Percentiles rank a stretch among this genome's conserved stretches.
Conservation (phyloP, 345 rosid genomes). For the Theobroma cacao region DNA sequence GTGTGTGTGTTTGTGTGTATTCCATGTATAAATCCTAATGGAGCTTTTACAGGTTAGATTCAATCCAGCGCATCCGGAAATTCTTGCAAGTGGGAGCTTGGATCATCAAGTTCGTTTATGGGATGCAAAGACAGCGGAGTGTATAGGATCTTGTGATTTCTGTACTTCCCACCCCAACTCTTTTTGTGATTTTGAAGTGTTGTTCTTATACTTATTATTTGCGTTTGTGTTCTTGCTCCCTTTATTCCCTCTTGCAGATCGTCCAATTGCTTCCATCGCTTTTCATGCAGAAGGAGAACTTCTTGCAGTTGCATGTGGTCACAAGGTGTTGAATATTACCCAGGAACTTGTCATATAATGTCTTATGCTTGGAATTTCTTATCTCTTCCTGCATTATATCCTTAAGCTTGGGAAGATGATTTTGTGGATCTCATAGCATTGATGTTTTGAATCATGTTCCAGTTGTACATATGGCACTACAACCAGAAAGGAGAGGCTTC, state of each 20-base stretch:
- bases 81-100: conserved; percentile 90
- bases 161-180: conserved; percentile 40
- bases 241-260: conserved; percentile 32
- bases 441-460: conserved; percentile 18
- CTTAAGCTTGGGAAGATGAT: conserved; percentile 6
- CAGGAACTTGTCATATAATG: neutral
- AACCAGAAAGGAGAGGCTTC: conserved; percentile 58
- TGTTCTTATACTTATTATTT: neutral
- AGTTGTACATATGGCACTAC: conserved; percentile 78
- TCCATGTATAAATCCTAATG: conserved; percentile 12
- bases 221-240: neutral
- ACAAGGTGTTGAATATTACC: conserved; percentile 48
- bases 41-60: conserved; percentile 69
- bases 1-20: too few relatives aligned
- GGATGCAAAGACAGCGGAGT: conserved; percentile 72
- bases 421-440: conserved; percentile 13
- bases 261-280: conserved; percentile 88
- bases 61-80: conserved; percentile 68
- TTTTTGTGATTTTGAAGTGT: neutral
- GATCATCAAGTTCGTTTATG: conserved; percentile 84
- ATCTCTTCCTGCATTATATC: conserved; percentile 4
- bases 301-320: conserved; percentile 87
- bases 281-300: conserved; percentile 79
- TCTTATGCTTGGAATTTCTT: conserved; percentile 8
- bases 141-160: conserved; percentile 70